Conservation (phyloP, 2,329 filamentous ascomycete genomes). For the Beauveria asiatica region DNA sequence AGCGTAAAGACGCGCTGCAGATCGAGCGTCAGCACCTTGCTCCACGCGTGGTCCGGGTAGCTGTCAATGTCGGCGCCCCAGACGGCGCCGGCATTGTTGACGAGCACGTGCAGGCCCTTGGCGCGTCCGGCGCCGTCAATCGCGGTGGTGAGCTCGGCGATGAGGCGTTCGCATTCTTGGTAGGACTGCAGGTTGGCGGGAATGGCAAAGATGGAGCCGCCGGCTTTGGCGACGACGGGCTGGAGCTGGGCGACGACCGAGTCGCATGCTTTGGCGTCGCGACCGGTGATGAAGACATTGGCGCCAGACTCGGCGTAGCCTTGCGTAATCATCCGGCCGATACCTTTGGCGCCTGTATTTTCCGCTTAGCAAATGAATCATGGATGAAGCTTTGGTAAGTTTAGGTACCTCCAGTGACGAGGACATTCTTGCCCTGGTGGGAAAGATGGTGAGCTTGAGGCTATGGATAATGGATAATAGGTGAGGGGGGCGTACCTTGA, state of each 20-base stretch:
- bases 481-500: constrained; percentile 39
- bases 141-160: constrained; percentile 34
- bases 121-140: constrained; percentile 31
- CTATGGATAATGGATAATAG: neutral
- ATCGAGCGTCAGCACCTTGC: constrained; percentile 54
- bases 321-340: constrained; percentile 59
- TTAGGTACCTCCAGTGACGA: constrained; percentile 42
- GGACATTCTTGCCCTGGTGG: constrained; percentile 46
- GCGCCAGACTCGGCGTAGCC: constrained; percentile 57
- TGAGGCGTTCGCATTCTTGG: constrained; percentile 45
- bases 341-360: constrained; percentile 43
- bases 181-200: constrained; percentile 57
- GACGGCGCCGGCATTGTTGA: constrained; percentile 58
- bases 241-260: constrained; percentile 49
- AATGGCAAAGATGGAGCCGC: constrained; percentile 46
- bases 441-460: neutral
- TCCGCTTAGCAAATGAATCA: neutral
- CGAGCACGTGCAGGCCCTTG: constrained; percentile 47
- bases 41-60: constrained; percentile 52
- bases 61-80: constrained; percentile 54
- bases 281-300: constrained; percentile 57
- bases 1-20: constrained; percentile 61
- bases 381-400: neutral
- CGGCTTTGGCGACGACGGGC: constrained; percentile 28
- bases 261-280: constrained; percentile 50